phyloP scores from a whole-genome alignment of 352 stramenopile species.

The Globisporangium solare region DNA sequence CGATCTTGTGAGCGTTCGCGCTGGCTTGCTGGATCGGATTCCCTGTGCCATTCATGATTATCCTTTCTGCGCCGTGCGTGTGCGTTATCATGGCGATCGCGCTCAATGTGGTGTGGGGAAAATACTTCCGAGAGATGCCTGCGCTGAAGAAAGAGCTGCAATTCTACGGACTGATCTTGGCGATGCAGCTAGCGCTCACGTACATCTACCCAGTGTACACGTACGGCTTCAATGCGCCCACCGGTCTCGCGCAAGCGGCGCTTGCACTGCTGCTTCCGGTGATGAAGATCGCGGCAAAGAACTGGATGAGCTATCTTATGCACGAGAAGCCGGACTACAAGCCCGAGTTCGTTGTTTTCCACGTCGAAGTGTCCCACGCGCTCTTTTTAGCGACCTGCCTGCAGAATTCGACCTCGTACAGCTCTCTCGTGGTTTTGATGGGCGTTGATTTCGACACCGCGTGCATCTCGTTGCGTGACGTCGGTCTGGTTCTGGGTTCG shows the following conservation, averaged over 20 bases:
- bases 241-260: background rate
- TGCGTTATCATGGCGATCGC: background rate
- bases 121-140: background rate
- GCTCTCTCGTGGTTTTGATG: background rate
- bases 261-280: background rate
- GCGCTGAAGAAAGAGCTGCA: background rate
- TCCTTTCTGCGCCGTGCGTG: background rate
- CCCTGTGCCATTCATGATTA: background rate
- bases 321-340: background rate
- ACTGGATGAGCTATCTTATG: background rate
- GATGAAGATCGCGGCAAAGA: slow-evolving; percentile 5
- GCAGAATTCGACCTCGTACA: slow-evolving; percentile 4
- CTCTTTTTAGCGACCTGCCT: slow-evolving; percentile 5
- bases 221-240: background rate
- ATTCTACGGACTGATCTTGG: background rate
- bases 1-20: background rate
- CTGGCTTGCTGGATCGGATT: background rate
- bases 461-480: background rate
- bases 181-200: background rate
- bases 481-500: background rate
- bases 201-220: background rate
- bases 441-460: background rate
- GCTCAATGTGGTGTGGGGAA: background rate
- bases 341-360: slow-evolving; percentile 5
- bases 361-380: slow-evolving; percentile 20